Base-by-base conservation (phyloP, 75 land plant genomes). In the Pseudotsuga menziesii region DNA sequence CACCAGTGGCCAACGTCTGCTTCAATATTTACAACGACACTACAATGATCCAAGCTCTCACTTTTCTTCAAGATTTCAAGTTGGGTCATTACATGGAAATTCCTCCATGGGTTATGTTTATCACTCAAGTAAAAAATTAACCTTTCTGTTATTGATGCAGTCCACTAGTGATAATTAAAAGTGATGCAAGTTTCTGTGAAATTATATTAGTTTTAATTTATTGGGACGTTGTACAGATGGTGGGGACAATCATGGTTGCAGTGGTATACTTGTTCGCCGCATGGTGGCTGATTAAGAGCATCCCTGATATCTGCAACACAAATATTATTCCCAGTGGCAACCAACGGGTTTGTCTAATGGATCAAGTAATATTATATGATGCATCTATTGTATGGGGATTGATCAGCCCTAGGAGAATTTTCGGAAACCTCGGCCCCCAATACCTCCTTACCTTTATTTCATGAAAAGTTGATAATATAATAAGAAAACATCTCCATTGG, bases 311-410 rank as follows among this genome's bases (percentile, higher is more conserved):
- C 1, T 94, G 98, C 56, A 76, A 94, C 73, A 77, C 80, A 12
- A 27, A 67, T 12, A 8, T 72, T 29, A 81, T 94, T 4, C 85
- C 96, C 0, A 4, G 75, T 3, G 71, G 77, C 78, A 90, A 90
- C 78, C 93, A 93, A 0, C 93, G 98, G 98, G 91, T 85, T 0
- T 95, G 98, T 77, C 98, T 93, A 0, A 39, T 57, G 13, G 96
- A 94, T 66, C 79, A 74, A 4, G 96, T 94, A 15, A 93, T n/a
- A n/a, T n/a, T 94, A 85, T 94, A 81, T 67, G 97, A 92, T 61
- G 95, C 97, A 9, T 94, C 97, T 0, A 93, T 94, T 13, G 89
- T 94, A 52, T 94, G 98, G 97, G 97, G 97, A 13, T 84, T 94
- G 0, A 80, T 94, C 4, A 88, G 97, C 0, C 93, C 97, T 0